A percentile compares a stretch with the other conserved stretches of the same genome.
Evolutionary conservation across 306 rosid species (phyloP).

Genomic region (Ormosia semicastrata): DNA sequence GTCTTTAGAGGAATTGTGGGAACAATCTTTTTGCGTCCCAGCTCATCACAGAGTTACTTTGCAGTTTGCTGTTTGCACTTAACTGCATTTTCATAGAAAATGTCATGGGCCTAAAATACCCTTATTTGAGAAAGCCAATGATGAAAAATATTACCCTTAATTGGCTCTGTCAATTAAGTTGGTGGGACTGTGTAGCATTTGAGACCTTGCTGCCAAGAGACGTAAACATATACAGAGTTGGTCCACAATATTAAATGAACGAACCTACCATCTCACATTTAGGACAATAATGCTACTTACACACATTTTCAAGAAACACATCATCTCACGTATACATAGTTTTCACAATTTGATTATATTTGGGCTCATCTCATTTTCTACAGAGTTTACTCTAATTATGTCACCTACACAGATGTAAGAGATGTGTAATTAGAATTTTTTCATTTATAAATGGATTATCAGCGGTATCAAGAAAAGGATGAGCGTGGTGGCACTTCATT

Average conservation of each 20-base stretch:
- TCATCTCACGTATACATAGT: too few species aligned
- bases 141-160: neutral
- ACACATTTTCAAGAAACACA: too few species aligned
- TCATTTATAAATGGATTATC: neutral
- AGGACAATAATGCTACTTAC: too few species aligned
- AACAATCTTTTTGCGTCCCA: constrained; percentile 37
- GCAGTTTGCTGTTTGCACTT: constrained; percentile 17
- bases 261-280: neutral
- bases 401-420: too few species aligned
- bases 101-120: constrained; percentile 26
- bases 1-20: constrained; percentile 15
- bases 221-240: neutral
- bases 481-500: neutral
- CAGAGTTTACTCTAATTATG: too few species aligned
- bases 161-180: neutral
- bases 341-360: too few species aligned
- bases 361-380: too few species aligned
- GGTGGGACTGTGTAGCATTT: neutral
- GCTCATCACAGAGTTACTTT: constrained; percentile 26
- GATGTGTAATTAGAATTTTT: too few species aligned
- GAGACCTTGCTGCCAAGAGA: neutral
- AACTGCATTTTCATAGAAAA: neutral
- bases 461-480: neutral
- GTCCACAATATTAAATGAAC: neutral
- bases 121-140: neutral